Percentiles rank a stretch among this genome's conserved stretches.
These are phyloP conservation scores for Penicillium verhagenii DNA, from an alignment of 495 filamentous ascomycete species.

Conservation along the genomic window DNA sequence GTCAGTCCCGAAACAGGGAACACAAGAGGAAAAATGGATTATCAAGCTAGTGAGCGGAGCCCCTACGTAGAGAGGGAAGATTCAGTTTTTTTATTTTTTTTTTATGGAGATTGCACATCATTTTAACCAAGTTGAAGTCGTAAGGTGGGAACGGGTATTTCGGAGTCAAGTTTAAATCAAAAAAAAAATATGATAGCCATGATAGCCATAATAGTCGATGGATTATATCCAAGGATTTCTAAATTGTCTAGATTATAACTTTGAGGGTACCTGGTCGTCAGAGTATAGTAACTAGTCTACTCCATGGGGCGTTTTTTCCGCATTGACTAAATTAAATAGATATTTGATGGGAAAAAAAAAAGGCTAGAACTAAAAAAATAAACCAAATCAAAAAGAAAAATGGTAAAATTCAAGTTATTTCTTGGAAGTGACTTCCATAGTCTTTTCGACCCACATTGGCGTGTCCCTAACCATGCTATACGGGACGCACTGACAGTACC, in stretches of 20 bases:
- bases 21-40: slow-evolving; percentile 7
- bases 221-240: too few relatives aligned
- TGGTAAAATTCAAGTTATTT: background rate
- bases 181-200: background rate
- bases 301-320: background rate
- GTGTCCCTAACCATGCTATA: slow-evolving; percentile 20
- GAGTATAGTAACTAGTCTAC: background rate
- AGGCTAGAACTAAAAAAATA: background rate
- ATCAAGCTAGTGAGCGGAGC: slow-evolving; percentile 2
- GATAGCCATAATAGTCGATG: too few relatives aligned
- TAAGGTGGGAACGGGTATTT: too few relatives aligned
- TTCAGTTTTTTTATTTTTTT: slow-evolving; percentile 13
- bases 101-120: slow-evolving; percentile 15
- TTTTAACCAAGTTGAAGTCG: too few relatives aligned
- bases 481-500: slow-evolving; percentile 24
- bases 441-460: slow-evolving; percentile 17
- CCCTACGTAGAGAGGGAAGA: background rate
- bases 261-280: background rate
- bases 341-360: background rate
- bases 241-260: background rate
- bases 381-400: background rate
- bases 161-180: background rate
- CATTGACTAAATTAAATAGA: background rate
- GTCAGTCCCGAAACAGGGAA: slow-evolving; percentile 25
- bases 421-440: slow-evolving; percentile 1